These are phyloP conservation scores for Hortaea werneckii DNA, from an alignment of 2,329 filamentous ascomycete species.

Conservation along the genomic window DNA sequence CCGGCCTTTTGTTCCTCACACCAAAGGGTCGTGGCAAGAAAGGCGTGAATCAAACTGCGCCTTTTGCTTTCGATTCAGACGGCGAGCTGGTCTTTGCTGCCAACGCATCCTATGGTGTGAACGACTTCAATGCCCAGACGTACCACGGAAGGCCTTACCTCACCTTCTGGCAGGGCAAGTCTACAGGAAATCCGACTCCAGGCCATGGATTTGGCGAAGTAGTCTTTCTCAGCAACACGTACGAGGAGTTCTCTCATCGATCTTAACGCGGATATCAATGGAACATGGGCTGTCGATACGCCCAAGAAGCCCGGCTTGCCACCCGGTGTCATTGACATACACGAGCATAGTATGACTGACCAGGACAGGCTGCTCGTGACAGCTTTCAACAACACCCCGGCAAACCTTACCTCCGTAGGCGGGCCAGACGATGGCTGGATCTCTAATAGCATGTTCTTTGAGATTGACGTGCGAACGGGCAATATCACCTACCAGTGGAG, in stretches of 20 bases:
- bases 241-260: slow-evolving; percentile 3
- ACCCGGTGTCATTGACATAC: slow-evolving; percentile 13
- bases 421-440: slow-evolving; percentile 25
- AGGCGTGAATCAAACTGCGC: slow-evolving; percentile 7
- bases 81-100: slow-evolving; percentile 10
- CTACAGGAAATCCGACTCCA: slow-evolving; percentile 7
- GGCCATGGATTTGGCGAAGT: slow-evolving; percentile 16
- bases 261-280: neutral
- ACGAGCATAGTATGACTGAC: slow-evolving; percentile 22
- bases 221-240: slow-evolving; percentile 9
- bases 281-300: neutral
- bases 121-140: slow-evolving; percentile 11
- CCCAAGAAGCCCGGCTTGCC: neutral
- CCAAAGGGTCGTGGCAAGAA: slow-evolving; percentile 1
- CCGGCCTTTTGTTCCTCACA: slow-evolving; percentile 10
- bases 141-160: slow-evolving; percentile 6
- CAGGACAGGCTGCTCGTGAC: slow-evolving; percentile 23
- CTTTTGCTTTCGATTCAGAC: slow-evolving; percentile 10
- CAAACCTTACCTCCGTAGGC: slow-evolving; percentile 22
- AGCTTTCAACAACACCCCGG: slow-evolving; percentile 20
- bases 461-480: slow-evolving; percentile 31
- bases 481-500: slow-evolving; percentile 34
- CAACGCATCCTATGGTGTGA: slow-evolving; percentile 4
- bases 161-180: slow-evolving; percentile 11
- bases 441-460: slow-evolving; percentile 30